A percentile compares a stretch with the other conserved stretches of the same genome.
Conservation (phyloP, 2,329 filamentous ascomycete genomes). For the Ophioceras dolichostomum region DNA sequence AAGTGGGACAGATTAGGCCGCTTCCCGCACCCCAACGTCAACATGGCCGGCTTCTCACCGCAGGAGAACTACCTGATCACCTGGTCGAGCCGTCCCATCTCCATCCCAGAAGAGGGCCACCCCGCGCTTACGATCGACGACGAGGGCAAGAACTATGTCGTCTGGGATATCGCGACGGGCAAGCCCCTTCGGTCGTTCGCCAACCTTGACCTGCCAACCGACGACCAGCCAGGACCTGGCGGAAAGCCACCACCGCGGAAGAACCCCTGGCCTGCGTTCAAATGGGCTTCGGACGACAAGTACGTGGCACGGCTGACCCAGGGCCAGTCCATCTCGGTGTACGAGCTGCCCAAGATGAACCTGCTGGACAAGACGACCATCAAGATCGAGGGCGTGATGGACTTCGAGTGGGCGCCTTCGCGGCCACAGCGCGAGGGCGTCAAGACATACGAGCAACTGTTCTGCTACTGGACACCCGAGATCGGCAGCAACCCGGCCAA, state of each 20-base stretch:
- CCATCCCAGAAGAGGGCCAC: slow-evolving; percentile 79
- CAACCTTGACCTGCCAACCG: slow-evolving; percentile 67
- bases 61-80: slow-evolving; percentile 87
- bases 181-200: slow-evolving; percentile 89
- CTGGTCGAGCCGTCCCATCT: slow-evolving; percentile 90
- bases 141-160: slow-evolving; percentile 98
- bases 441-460: slow-evolving; percentile 88
- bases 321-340: slow-evolving; percentile 88
- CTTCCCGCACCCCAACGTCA: slow-evolving; percentile 91
- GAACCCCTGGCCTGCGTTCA: slow-evolving; percentile 97
- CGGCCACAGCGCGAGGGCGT: slow-evolving; percentile 70
- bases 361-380: slow-evolving; percentile 86
- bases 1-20: slow-evolving; percentile 85
- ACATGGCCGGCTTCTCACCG: slow-evolving; percentile 92
- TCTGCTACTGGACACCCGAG: slow-evolving; percentile 98
- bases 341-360: slow-evolving; percentile 76
- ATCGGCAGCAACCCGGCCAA: slow-evolving; percentile 96
- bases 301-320: slow-evolving; percentile 90
- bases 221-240: too few species aligned
- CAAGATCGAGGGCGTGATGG: slow-evolving; percentile 93
- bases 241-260: slow-evolving; percentile 65
- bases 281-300: slow-evolving; percentile 96
- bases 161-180: slow-evolving; percentile 89
- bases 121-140: slow-evolving; percentile 79
- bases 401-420: slow-evolving; percentile 95